Evolutionary conservation across 768 basidiomycete species (phyloP).

Genomic region (Butyriboletus loyo): DNA sequence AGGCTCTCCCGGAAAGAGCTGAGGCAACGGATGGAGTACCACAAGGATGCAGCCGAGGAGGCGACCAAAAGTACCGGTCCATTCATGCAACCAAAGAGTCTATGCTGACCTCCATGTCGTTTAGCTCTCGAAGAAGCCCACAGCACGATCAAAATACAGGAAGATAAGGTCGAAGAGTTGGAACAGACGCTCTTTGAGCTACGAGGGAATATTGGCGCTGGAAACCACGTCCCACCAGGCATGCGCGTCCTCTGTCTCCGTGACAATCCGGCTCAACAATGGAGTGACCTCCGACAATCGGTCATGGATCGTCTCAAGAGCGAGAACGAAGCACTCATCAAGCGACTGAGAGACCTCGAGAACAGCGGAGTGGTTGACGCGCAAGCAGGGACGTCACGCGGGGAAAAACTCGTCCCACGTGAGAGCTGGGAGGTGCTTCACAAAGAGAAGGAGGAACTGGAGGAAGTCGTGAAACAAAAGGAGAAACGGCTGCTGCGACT

Average conservation of each 20-base stretch:
- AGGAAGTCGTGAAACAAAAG: conserved; percentile 65
- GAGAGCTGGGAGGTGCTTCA: conserved; percentile 75
- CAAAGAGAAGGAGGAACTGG: conserved; percentile 66
- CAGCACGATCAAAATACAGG: conserved; percentile 35
- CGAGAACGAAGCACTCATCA: conserved; percentile 84
- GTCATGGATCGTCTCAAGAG: conserved; percentile 70
- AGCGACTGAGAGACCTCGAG: conserved; percentile 61
- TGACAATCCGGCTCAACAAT: conserved; percentile 82
- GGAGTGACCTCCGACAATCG: conserved; percentile 72
- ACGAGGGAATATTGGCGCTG: conserved; percentile 70
- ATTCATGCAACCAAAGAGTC: neutral
- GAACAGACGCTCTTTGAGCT: conserved; percentile 80
- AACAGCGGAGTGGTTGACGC: conserved; percentile 29
- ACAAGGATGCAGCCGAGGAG: conserved; percentile 36
- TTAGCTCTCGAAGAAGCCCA: conserved; percentile 46
- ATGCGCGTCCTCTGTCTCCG: conserved; percentile 64
- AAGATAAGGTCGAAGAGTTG: conserved; percentile 61
- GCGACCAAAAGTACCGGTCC: conserved; percentile 39
- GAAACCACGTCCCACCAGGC: conserved; percentile 70
- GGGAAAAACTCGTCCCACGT: conserved; percentile 56
- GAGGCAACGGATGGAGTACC: conserved; percentile 36
- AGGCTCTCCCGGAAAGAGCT: conserved; percentile 36
- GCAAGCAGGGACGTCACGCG: conserved; percentile 13
- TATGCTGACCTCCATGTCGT: neutral
- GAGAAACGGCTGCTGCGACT: conserved; percentile 78